phyloP scores from a whole-genome alignment of 2,329 filamentous ascomycete species.

The Pestalotiopsis sp. region DNA sequence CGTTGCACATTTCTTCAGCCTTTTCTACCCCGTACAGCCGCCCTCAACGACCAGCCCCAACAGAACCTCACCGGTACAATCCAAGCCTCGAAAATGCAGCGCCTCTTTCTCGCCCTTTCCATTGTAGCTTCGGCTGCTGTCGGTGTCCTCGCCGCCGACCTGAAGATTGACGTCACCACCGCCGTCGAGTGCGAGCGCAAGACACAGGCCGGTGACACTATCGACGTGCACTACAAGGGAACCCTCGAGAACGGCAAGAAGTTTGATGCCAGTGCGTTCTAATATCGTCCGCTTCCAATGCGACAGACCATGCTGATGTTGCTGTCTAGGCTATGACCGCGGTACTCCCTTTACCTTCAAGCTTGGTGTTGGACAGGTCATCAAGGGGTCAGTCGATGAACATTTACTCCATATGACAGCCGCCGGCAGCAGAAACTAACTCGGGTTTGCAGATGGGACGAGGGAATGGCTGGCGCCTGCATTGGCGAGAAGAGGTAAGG shows the following conservation, averaged over 20 bases:
- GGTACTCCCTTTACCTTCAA: constrained; percentile 76
- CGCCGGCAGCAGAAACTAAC: not conserved
- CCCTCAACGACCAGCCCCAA: not conserved
- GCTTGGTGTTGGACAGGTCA: constrained; percentile 81
- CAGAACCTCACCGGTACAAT: not conserved
- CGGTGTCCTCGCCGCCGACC: constrained; percentile 57
- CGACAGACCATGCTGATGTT: constrained; percentile 35
- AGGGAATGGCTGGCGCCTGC: constrained; percentile 91
- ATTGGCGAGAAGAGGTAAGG: constrained; percentile 81
- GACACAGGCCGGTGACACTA: constrained; percentile 73
- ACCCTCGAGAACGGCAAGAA: constrained; percentile 76
- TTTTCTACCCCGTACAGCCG: not conserved
- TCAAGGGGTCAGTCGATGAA: constrained; percentile 70
- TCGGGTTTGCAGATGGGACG: constrained; percentile 70
- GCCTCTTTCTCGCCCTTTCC: constrained; percentile 48
- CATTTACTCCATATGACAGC: not conserved
- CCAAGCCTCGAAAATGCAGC: constrained; percentile 46
- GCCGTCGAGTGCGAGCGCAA: constrained; percentile 80
- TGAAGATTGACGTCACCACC: constrained; percentile 78
- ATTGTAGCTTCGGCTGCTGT: constrained; percentile 54
- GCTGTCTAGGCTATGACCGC: constrained; percentile 69
- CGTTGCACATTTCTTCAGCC: not conserved
- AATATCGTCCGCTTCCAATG: not conserved
- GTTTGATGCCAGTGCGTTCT: constrained; percentile 73
- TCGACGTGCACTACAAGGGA: constrained; percentile 88